A percentile compares a stretch with the other conserved stretches of the same genome.
These are phyloP conservation scores for Ceriops decandra DNA, from an alignment of 345 rosid genomes.

Conservation along the genomic window DNA sequence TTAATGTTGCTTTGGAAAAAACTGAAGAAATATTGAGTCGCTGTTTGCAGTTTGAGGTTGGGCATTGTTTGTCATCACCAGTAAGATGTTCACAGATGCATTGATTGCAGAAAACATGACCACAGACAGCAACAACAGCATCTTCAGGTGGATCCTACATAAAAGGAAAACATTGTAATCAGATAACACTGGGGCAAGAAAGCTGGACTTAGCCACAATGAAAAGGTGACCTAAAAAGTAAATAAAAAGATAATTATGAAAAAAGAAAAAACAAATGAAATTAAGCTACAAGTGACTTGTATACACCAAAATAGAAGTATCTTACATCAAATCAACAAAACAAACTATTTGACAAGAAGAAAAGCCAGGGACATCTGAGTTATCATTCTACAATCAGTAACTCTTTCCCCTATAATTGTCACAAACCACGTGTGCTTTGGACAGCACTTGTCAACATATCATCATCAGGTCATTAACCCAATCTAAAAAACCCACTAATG, in stretches of 20 bases:
- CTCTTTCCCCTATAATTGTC: too few relatives aligned
- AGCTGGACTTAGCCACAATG: neutral
- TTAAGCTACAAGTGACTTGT: too few relatives aligned
- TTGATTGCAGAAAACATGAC: conserved; percentile 93
- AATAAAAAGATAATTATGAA: neutral
- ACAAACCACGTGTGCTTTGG: neutral
- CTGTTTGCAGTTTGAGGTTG: conserved; percentile 56
- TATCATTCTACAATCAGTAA: neutral
- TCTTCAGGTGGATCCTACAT: conserved; percentile 93
- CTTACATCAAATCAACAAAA: neutral
- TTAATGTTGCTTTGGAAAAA: conserved; percentile 48
- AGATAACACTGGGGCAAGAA: neutral
- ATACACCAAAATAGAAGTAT: too few relatives aligned
- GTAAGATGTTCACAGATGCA: conserved; percentile 75
- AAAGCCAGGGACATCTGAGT: neutral
- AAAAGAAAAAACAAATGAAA: neutral
- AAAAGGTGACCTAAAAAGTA: neutral
- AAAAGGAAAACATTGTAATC: conserved; percentile 4
- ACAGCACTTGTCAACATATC: neutral
- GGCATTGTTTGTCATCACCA: conserved; percentile 73
- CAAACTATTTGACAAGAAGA: neutral
- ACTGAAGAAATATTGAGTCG: conserved; percentile 48
- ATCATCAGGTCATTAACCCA: neutral
- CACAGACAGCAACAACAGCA: conserved; percentile 82
- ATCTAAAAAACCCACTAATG: neutral